A percentile compares a stretch with the other conserved stretches of the same genome.
Evolutionary conservation across 768 basidiomycete genomes (phyloP).

Genomic region (Tricholoma matsutake): DNA sequence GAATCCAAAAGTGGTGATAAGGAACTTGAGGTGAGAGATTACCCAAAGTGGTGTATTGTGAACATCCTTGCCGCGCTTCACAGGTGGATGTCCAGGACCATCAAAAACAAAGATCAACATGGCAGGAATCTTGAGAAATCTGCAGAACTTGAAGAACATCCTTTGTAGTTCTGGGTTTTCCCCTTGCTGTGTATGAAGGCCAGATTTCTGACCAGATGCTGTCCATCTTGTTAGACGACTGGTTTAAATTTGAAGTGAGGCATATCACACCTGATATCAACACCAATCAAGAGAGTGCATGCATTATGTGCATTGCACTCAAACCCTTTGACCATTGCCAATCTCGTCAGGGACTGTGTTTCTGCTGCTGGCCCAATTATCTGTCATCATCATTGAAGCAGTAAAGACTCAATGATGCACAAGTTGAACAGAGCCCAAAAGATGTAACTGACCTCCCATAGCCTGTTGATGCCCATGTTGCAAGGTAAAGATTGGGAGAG

Average conservation of each 20-base stretch:
- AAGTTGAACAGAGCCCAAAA: not conserved
- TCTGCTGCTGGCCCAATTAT: not conserved
- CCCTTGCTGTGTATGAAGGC: constrained; percentile 13
- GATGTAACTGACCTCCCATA: not conserved
- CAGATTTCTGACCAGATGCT: not conserved
- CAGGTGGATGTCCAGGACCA: too few relatives aligned
- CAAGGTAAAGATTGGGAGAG: not conserved
- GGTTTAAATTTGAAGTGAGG: not conserved
- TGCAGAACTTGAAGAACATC: constrained; percentile 40
- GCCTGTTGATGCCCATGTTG: not conserved
- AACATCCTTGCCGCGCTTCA: too few relatives aligned
- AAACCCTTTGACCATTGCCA: too few relatives aligned
- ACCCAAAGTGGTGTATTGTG: too few relatives aligned
- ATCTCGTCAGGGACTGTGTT: not conserved
- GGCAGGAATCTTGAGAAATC: too few relatives aligned
- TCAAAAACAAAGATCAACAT: too few relatives aligned
- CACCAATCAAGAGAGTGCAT: not conserved
- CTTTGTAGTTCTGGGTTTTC: constrained; percentile 41
- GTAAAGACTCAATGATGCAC: not conserved
- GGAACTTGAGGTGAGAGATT: too few relatives aligned
- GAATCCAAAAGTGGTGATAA: too few relatives aligned
- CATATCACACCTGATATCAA: not conserved
- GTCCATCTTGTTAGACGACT: not conserved
- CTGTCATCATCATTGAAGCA: not conserved
- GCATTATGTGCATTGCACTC: not conserved